Conservation (phyloP, 371 early-diverging fungal genomes). For the Rhizomucor pusillus region DNA sequence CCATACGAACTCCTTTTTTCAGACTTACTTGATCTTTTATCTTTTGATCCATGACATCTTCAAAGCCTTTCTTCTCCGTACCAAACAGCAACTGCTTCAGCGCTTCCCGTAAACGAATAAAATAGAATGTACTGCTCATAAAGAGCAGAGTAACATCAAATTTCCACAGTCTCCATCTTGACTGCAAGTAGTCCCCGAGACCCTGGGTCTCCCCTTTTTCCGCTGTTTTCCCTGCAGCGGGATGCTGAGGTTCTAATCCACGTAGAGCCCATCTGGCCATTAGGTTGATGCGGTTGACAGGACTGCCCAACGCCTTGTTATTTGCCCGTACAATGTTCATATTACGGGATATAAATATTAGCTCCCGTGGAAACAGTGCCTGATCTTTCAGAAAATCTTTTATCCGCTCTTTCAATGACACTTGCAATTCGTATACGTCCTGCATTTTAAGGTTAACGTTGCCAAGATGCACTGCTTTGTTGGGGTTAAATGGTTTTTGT, state of each 20-base stretch:
- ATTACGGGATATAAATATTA: constrained; percentile 89
- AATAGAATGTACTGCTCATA: constrained; percentile 60
- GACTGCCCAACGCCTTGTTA: constrained; percentile 82
- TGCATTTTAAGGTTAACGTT: constrained; percentile 32
- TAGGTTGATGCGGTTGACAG: constrained; percentile 85
- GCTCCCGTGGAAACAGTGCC: constrained; percentile 76
- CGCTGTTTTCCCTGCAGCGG: background rate
- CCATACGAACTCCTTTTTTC: background rate
- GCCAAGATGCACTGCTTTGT: constrained; percentile 50
- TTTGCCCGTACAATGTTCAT: constrained; percentile 86
- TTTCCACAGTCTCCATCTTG: constrained; percentile 31
- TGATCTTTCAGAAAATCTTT: constrained; percentile 71
- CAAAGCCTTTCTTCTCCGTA: constrained; percentile 58
- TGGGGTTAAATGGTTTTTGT: constrained; percentile 69
- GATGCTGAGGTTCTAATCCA: constrained; percentile 35
- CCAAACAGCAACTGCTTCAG: constrained; percentile 32
- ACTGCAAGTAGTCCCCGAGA: constrained; percentile 6
- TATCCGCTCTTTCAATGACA: constrained; percentile 69
- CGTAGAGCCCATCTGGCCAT: constrained; percentile 84
- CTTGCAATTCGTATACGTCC: constrained; percentile 72
- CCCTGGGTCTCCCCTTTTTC: constrained; percentile 6
- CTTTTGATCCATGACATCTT: constrained; percentile 66
- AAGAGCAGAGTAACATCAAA: constrained; percentile 63
- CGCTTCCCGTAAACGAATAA: constrained; percentile 44
- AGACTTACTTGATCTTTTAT: constrained; percentile 50